Base-by-base conservation (phyloP, 2,329 filamentous ascomycete species). In the Lachnellula arida region DNA sequence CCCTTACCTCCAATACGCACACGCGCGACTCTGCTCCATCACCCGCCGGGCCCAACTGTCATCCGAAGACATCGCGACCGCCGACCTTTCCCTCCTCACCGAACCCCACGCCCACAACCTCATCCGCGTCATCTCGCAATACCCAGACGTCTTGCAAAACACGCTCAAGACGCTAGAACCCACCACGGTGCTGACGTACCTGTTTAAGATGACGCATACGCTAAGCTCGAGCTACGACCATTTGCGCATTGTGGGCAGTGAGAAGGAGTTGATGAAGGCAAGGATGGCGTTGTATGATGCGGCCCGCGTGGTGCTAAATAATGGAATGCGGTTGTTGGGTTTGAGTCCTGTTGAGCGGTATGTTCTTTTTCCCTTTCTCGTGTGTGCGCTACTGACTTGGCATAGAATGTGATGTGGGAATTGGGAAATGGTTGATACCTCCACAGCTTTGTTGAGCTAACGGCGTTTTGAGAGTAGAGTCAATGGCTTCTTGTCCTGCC, bases 151-250 rank as follows among this genome's bases (percentile, higher is more conserved):
- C 5, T 84, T 95, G 56, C 78, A 87, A 68, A 93, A 93, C 73
- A 92, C 91, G 0, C 77, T 94, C 65, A 89, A 89, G 78, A 95
- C 89, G 0, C 80, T 91, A 22, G 91, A 95, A 71, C 86, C 86
- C 0, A 81, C 83, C 1, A 87, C 84, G 0, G 76, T 88, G 42
- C 73, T 88, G 39, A 75, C 74, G 3, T 91, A 93, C 70, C 78
- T 94, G 46, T 94, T 93, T 79, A 90, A 89, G 80, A 88, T 95
- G 85, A 89, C 88, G 3, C 90, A 95, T 72, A 78, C 83, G 25
- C 73, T 95, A 53, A 91, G 86, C 75, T 86, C 82, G 53, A 91
- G 87, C 71, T 95, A 95, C 73, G 89, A 92, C 67, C 85, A 89
- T 58, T 77, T 95, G 59, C 84, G 88, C 68, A 89, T 94, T 53